phyloP scores from a whole-genome alignment of 2,329 filamentous ascomycete species.

The Didymosphaeria variabile region DNA sequence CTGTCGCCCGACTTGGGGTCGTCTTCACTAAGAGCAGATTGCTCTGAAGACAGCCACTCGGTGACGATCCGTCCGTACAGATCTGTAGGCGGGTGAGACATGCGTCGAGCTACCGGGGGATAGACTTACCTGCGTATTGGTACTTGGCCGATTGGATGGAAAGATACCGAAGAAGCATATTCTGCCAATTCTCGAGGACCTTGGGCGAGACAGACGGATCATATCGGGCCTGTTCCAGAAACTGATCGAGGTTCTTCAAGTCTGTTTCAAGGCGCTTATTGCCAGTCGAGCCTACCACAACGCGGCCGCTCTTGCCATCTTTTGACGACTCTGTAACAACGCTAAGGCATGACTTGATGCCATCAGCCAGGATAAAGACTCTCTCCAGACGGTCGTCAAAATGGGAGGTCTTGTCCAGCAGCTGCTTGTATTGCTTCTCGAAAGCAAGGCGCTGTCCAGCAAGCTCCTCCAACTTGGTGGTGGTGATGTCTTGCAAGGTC shows the following conservation, averaged over 20 bases:
- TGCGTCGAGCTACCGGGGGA: neutral
- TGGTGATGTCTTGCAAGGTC: constrained; percentile 48
- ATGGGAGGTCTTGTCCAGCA: constrained; percentile 23
- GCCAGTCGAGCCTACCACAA: constrained; percentile 29
- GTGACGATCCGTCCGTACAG: constrained; percentile 48
- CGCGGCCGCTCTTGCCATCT: constrained; percentile 22
- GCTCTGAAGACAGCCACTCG: constrained; percentile 47
- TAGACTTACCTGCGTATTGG: constrained; percentile 27
- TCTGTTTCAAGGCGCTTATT: constrained; percentile 38
- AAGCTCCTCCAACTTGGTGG: constrained; percentile 49
- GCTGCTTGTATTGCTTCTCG: constrained; percentile 34
- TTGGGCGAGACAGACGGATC: constrained; percentile 47
- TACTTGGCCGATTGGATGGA: constrained; percentile 48
- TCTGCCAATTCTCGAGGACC: constrained; percentile 45
- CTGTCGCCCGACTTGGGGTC: constrained; percentile 38
- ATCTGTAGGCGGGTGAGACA: constrained; percentile 26
- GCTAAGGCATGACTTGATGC: constrained; percentile 40
- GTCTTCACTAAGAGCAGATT: constrained; percentile 24
- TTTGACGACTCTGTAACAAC: constrained; percentile 28
- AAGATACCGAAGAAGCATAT: constrained; percentile 40
- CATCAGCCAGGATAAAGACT: constrained; percentile 35
- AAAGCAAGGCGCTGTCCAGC: constrained; percentile 46
- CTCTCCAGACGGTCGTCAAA: constrained; percentile 35
- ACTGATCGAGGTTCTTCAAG: constrained; percentile 45
- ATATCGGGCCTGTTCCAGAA: constrained; percentile 47